Percentiles rank a stretch among this genome's conserved stretches.
Evolutionary conservation across 306 rosid species (phyloP).

Genomic region (Corylus avellana): DNA sequence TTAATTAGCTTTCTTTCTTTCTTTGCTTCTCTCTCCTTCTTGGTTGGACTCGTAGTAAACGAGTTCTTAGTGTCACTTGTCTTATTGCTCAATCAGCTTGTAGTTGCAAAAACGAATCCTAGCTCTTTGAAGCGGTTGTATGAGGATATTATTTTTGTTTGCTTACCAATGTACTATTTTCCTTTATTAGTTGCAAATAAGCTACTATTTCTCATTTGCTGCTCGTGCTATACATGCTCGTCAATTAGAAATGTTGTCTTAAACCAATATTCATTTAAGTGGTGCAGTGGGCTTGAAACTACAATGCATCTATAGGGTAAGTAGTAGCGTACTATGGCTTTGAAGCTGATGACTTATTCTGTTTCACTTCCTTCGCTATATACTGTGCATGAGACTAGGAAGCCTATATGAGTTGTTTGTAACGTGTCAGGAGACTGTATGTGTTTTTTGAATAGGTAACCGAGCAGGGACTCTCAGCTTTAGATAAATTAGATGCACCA

Average conservation of each 20-base stretch:
- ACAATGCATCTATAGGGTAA: no score
- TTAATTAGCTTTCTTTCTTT: constrained; percentile 18
- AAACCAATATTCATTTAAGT: no score
- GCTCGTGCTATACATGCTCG: no score
- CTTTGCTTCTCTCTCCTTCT: background rate
- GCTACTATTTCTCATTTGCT: no score
- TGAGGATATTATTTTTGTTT: background rate
- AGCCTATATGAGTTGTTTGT: background rate
- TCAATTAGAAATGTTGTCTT: no score
- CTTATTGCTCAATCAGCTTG: background rate
- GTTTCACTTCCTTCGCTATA: no score
- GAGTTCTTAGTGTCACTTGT: background rate
- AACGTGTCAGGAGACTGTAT: background rate
- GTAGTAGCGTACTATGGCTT: no score
- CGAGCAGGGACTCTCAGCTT: constrained; percentile 2
- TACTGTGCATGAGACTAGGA: background rate
- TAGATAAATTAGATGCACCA: background rate
- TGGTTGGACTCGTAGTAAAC: background rate
- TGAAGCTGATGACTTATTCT: no score
- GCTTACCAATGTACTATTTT: background rate
- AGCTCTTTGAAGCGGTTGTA: background rate
- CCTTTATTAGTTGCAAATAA: background rate
- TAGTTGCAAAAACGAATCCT: background rate
- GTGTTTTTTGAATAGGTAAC: background rate
- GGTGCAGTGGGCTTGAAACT: no score